phyloP scores from a whole-genome alignment of 1,284 basidiomycete species.

The Ustilago tritici region DNA sequence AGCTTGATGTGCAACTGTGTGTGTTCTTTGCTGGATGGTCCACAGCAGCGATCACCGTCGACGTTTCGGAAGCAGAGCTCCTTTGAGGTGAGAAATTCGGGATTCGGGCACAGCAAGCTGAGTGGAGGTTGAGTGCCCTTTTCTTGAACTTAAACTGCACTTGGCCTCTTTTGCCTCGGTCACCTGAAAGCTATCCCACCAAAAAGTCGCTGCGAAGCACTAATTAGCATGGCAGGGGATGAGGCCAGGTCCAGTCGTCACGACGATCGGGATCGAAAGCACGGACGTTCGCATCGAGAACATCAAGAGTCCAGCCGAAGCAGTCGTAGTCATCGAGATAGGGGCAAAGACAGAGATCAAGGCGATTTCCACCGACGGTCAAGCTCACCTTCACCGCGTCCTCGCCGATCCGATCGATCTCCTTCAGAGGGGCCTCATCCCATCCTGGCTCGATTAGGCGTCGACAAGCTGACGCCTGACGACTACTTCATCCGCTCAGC shows the following conservation, averaged over 20 bases:
- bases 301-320: constrained; percentile 1
- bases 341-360: background rate
- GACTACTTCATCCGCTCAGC: constrained; percentile 48
- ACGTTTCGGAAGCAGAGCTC: background rate
- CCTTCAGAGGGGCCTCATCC: constrained; percentile 3
- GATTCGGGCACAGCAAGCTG: background rate
- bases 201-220: background rate
- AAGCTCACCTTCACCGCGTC: constrained; percentile 5
- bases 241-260: background rate
- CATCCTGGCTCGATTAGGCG: constrained; percentile 13
- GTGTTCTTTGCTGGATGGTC: background rate
- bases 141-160: background rate
- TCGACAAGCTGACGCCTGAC: constrained; percentile 16
- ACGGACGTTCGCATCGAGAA: constrained; percentile 10
- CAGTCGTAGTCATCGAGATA: background rate
- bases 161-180: background rate
- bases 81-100: background rate
- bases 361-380: constrained; percentile 7
- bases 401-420: background rate
- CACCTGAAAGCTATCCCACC: background rate
- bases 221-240: background rate
- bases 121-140: constrained; percentile 2
- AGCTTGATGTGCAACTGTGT: background rate
- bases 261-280: background rate
- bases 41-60: background rate